Percentiles rank a stretch among this genome's conserved stretches.
These are phyloP conservation scores for Metschnikowia kofuensis DNA, from an alignment of 805 yeast genomes.

Conservation along the genomic window DNA sequence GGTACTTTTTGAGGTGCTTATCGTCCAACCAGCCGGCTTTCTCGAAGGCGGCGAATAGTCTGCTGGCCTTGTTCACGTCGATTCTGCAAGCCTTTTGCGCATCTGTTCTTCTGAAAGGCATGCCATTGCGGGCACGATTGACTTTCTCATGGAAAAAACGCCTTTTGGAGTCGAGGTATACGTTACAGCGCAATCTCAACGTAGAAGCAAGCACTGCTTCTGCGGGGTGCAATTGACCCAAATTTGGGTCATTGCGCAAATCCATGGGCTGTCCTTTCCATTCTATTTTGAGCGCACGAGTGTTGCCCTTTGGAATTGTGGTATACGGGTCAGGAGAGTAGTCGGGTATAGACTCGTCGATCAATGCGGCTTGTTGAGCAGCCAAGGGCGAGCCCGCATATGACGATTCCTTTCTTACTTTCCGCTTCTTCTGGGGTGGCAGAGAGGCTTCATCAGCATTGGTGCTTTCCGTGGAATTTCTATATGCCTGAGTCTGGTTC, in stretches of 20 bases:
- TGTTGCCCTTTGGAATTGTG: slow-evolving; percentile 61
- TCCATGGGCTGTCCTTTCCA: slow-evolving; percentile 99
- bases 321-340: slow-evolving; percentile 64
- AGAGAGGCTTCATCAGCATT: slow-evolving; percentile 24
- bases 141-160: slow-evolving; percentile 89
- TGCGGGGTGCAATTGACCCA: slow-evolving; percentile 80
- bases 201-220: slow-evolving; percentile 83
- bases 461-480: slow-evolving; percentile 5
- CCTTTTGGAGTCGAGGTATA: slow-evolving; percentile 66
- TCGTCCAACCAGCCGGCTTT: slow-evolving; percentile 91
- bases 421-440: slow-evolving; percentile 40
- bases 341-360: slow-evolving; percentile 74
- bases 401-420: slow-evolving; percentile 30
- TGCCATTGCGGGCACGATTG: slow-evolving; percentile 60
- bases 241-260: slow-evolving; percentile 71
- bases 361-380: slow-evolving; percentile 45
- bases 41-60: slow-evolving; percentile 87
- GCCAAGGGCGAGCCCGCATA: slow-evolving; percentile 37
- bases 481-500: slow-evolving; percentile 8
- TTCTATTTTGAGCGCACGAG: slow-evolving; percentile 78
- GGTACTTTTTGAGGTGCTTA: slow-evolving; percentile 46
- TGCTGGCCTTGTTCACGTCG: slow-evolving; percentile 93
- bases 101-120: slow-evolving; percentile 92
- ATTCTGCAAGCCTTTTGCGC: slow-evolving; percentile 97
- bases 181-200: slow-evolving; percentile 82